Evolutionary conservation across 129 eudicot genomes (phyloP).

Genomic region (Flaveria robusta): DNA sequence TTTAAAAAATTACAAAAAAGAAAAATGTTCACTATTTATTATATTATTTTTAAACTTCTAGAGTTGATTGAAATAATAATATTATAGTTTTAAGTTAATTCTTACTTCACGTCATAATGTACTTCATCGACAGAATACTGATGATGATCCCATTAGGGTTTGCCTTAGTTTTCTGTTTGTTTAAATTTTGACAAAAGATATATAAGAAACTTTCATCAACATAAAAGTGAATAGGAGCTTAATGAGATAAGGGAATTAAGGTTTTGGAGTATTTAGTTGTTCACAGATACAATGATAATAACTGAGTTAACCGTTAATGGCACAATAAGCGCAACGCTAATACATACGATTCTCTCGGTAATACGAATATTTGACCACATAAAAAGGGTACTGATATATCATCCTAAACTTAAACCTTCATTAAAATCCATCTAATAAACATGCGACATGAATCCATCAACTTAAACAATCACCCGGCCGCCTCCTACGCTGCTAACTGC

Average conservation of each 20-base stretch:
- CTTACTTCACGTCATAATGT: too few species aligned
- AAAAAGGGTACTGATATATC: background rate
- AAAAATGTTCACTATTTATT: too few species aligned
- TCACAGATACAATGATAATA: constrained; percentile 18
- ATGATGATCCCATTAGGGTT: too few species aligned
- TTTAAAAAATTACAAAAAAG: background rate
- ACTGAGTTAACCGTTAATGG: constrained; percentile 19
- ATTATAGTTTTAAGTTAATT: too few species aligned
- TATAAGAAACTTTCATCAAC: too few species aligned
- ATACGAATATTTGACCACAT: background rate
- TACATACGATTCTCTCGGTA: constrained; percentile 7
- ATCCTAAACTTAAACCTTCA: background rate
- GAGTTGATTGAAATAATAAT: too few species aligned
- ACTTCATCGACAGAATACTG: too few species aligned
- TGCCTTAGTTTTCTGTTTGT: too few species aligned
- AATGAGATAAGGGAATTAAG: too few species aligned
- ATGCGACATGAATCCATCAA: background rate
- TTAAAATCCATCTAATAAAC: background rate
- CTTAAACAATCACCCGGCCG: background rate
- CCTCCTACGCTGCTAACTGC: constrained; percentile 58
- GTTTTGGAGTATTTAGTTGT: background rate
- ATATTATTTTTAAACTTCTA: too few species aligned
- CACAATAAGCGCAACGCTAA: constrained; percentile 25
- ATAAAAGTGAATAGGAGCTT: too few species aligned
- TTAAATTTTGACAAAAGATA: too few species aligned